Evolutionary conservation across 208 protist species (phyloP), one percentile per base, ranked within the genome.

Genomic region (Phytomonas sp.): DNA sequence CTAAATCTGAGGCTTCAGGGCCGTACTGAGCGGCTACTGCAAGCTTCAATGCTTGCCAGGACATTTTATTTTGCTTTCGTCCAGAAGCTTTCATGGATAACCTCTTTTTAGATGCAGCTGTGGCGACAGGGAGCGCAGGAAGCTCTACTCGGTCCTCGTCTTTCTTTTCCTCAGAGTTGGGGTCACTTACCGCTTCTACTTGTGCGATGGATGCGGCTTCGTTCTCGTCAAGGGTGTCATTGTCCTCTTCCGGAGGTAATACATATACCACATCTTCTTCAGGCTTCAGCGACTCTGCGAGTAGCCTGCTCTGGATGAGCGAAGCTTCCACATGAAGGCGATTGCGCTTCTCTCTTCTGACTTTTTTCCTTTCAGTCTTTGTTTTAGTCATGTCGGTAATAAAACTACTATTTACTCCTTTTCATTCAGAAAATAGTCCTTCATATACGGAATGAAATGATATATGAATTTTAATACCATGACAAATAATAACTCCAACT

Each of bases 1-100:
- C 97, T 0, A 99, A 70, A 49, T 98, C 97, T 1, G 75, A 69
- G 26, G 73, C 82, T 45, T 75, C 76, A 0, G 70, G 56, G 8
- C 84, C 80, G 67, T 77, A 86, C 30, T 68, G 70, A 68, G 45
- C 69, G 60, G 79, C 79, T 10, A 86, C 83, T 5, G 52, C 30
- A 31, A 89, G 45, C 75, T 91, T 93, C 62, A 93, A 71, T 52
- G 71, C 62, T 74, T 90, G 78, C 84, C 84, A 91, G 4, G 83
- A 68, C 62, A 93, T 79, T 37, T 80, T 82, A 60, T 77, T 67
- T 31, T 78, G 80, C 59, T 86, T 88, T 63, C 81, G 77, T 37
- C 79, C 19, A 4, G 31, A 42, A 23, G 31, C 60, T 19, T 64
- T 64, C 14, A 12, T 12, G 36, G 60, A 64, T 42, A 42, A 14